phyloP scores from a whole-genome alignment of 495 filamentous ascomycete species.

The Melanomma pulvis-pyrius region DNA sequence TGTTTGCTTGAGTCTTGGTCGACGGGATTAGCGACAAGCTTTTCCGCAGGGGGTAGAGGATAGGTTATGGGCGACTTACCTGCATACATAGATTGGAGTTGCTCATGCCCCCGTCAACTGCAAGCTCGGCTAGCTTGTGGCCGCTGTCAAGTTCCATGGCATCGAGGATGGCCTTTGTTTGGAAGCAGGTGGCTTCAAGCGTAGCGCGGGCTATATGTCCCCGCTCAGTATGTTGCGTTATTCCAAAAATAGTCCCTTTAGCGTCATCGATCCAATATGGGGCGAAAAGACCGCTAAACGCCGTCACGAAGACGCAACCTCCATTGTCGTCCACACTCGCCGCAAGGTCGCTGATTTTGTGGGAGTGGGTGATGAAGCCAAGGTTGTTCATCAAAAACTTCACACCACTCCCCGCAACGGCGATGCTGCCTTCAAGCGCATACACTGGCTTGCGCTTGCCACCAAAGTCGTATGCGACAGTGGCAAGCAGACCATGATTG shows the following conservation, averaged over 20 bases:
- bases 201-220: conserved; percentile 94
- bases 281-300: conserved; percentile 93
- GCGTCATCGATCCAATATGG: conserved; percentile 99
- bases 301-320: conserved; percentile 91
- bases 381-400: conserved; percentile 92
- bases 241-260: conserved; percentile 87
- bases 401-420: conserved; percentile 86
- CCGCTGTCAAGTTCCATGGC: conserved; percentile 93
- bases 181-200: conserved; percentile 92
- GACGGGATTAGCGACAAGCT: conserved; percentile 17
- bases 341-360: conserved; percentile 81
- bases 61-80: conserved; percentile 48
- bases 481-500: conserved; percentile 82
- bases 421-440: conserved; percentile 89
- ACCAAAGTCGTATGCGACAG: conserved; percentile 85
- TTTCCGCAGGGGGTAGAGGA: conserved; percentile 9
- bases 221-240: conserved; percentile 86
- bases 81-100: conserved; percentile 96
- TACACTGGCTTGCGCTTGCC: conserved; percentile 75
- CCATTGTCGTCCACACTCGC: conserved; percentile 84
- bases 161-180: conserved; percentile 91
- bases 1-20: conserved; percentile 78
- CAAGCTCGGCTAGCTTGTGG: conserved; percentile 73
- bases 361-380: conserved; percentile 75
- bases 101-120: conserved; percentile 93